A percentile compares a stretch with the other conserved stretches of the same genome.
Conservation (phyloP, 495 filamentous ascomycete species). For the Lophiotrema nucula region DNA sequence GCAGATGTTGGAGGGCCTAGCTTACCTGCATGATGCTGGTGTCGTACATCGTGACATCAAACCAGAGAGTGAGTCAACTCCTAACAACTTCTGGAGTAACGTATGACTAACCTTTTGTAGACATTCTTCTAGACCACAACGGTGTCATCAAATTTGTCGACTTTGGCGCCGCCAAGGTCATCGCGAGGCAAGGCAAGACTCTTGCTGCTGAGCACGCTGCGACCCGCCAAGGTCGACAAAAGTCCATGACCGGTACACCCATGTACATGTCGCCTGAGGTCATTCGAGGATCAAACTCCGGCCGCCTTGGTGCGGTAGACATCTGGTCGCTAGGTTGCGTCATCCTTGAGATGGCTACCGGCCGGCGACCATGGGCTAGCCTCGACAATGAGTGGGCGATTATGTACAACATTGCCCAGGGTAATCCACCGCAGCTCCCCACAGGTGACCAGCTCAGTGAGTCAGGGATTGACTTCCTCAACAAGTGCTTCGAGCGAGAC, state of each 20-base stretch:
- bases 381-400: conserved; percentile 99
- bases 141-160: conserved; percentile 99
- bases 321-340: conserved; percentile 98
- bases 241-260: conserved; percentile 93
- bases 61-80: conserved; percentile 73
- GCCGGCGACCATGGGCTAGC: conserved; percentile 91
- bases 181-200: conserved; percentile 90
- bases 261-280: conserved; percentile 99
- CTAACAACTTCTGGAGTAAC: background rate
- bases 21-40: conserved; percentile 83
- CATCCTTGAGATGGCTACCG: conserved; percentile 95
- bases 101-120: conserved; percentile 45
- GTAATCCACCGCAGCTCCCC: conserved; percentile 85
- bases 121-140: conserved; percentile 94
- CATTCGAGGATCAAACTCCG: conserved; percentile 78
- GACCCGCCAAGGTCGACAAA: conserved; percentile 55
- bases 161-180: conserved; percentile 96
- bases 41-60: conserved; percentile 98
- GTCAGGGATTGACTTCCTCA: conserved; percentile 82
- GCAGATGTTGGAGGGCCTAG: conserved; percentile 92
- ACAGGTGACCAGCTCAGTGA: conserved; percentile 77
- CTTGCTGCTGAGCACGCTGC: conserved; percentile 61
- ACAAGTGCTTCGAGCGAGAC: conserved; percentile 83
- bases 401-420: conserved; percentile 99
- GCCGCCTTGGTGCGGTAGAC: conserved; percentile 83